Evolutionary conservation across 768 basidiomycete species (phyloP), one percentile per base, ranked within the genome.

Genomic region (Pisolithus sp.): DNA sequence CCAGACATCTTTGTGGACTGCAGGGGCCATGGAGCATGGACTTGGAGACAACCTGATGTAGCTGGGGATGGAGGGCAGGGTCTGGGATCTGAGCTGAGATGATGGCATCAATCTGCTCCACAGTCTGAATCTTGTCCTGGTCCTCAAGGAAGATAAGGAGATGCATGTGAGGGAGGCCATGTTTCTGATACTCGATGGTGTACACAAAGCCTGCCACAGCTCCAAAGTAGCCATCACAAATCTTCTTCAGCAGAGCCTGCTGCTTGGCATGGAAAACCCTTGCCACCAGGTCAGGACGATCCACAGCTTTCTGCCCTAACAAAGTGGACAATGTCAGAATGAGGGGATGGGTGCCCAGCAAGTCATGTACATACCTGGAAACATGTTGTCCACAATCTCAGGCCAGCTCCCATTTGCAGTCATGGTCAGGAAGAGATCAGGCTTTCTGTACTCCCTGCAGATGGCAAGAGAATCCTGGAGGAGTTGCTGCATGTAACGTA

Each of bases 151-250:
- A 74, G 41, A 82, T 62, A 1, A 82, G 57, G 9, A 75, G 54
- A 58, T 83, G 81, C 57, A 75, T 72, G 54, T 82, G 79, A 23
- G 79, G 79, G 0, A 83, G 71, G 0, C 78, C 76, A 0, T 74
- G 60, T 53, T 82, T 82, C 58, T 82, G 80, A 57, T 80, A 82
- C 53, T 84, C 77, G 47, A 80, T 79, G 9, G 71, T 73, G 50
- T 78, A 77, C 0, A 82, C 72, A 50, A 69, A 62, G 4, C 74
- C 80, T 31, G 70, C 71, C 6, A 63, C 52, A 1, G 52, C 8
- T 0, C 79, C 80, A 65, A 78, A 71, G 40, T 75, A 62, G 7
- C 70, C 70, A 39, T 70, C 23, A 12, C 64, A 61, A 7, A 82
- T 69, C 21, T 67, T 63, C 2, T 71, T 51, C 0, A 77, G 20